These are phyloP conservation scores for Mucor velutinosus DNA, from an alignment of 371 early-diverging fungal genomes.

Conservation along the genomic window DNA sequence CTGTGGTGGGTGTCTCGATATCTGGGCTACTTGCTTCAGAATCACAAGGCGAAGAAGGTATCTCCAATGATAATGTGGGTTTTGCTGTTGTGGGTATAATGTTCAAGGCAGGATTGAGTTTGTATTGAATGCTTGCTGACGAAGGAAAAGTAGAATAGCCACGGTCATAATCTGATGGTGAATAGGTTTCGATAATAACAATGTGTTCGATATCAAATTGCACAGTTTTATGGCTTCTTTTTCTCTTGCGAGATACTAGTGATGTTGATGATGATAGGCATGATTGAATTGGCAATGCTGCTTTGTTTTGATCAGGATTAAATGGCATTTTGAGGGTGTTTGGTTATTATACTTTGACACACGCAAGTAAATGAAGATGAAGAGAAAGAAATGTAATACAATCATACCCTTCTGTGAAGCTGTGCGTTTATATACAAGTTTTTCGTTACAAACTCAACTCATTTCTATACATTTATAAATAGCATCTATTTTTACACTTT, in stretches of 20 bases:
- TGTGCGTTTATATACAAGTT: neutral
- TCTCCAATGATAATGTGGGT: constrained; percentile 21
- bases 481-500: neutral
- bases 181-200: constrained; percentile 25
- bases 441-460: neutral
- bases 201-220: constrained; percentile 24
- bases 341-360: neutral
- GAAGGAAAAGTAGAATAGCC: constrained; percentile 21
- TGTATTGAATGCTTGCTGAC: constrained; percentile 18
- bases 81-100: neutral
- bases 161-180: constrained; percentile 28
- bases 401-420: neutral
- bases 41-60: constrained; percentile 20
- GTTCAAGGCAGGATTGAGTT: constrained; percentile 22
- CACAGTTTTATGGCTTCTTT: constrained; percentile 20
- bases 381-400: neutral
- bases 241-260: constrained; percentile 18
- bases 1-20: constrained; percentile 1
- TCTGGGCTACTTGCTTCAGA: constrained; percentile 23
- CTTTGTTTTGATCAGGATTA: neutral
- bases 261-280: neutral
- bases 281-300: neutral
- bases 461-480: neutral
- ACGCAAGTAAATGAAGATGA: neutral
- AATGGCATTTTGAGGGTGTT: neutral